phyloP scores from a whole-genome alignment of 805 yeast genomes.

The Metschnikowia orientalis region DNA sequence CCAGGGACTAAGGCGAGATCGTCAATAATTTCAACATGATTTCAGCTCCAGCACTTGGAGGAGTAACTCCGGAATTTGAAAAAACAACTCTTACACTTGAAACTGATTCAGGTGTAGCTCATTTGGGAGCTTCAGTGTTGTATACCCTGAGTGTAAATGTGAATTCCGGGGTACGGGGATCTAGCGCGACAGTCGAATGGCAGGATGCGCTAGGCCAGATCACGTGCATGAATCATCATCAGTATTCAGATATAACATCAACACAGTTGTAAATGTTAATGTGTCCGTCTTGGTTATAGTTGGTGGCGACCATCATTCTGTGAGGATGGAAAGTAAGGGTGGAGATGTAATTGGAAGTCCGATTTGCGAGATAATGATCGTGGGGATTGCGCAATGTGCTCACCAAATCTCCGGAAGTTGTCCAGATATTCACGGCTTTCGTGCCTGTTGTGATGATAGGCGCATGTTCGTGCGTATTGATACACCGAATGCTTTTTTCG shows the following conservation, averaged over 20 bases:
- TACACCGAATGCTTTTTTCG: slow-evolving; percentile 52
- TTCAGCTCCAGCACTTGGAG: too few species aligned
- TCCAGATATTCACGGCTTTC: slow-evolving; percentile 72
- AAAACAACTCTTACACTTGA: too few species aligned
- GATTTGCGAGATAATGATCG: slow-evolving; percentile 39
- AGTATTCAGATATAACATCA: slow-evolving; percentile 35
- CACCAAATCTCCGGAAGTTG: slow-evolving; percentile 75
- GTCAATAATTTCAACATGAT: too few species aligned
- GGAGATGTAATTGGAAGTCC: slow-evolving; percentile 55
- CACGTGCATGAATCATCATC: too few species aligned
- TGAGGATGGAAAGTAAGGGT: slow-evolving; percentile 85
- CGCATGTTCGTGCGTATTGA: slow-evolving; percentile 93
- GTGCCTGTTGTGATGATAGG: slow-evolving; percentile 90
- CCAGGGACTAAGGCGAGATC: too few species aligned
- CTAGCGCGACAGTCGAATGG: too few species aligned
- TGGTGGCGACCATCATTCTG: slow-evolving; percentile 86
- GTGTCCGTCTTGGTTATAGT: slow-evolving; percentile 71
- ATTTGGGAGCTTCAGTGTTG: too few species aligned
- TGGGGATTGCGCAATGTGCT: slow-evolving; percentile 53
- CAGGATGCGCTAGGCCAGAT: too few species aligned
- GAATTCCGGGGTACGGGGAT: too few species aligned
- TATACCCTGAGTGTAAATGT: too few species aligned
- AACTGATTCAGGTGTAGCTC: too few species aligned
- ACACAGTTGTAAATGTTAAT: slow-evolving; percentile 53
- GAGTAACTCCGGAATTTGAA: too few species aligned